These are phyloP conservation scores for Nannochloropsis salina DNA, from an alignment of 108 stramenopile genomes.

Conservation along the genomic window DNA sequence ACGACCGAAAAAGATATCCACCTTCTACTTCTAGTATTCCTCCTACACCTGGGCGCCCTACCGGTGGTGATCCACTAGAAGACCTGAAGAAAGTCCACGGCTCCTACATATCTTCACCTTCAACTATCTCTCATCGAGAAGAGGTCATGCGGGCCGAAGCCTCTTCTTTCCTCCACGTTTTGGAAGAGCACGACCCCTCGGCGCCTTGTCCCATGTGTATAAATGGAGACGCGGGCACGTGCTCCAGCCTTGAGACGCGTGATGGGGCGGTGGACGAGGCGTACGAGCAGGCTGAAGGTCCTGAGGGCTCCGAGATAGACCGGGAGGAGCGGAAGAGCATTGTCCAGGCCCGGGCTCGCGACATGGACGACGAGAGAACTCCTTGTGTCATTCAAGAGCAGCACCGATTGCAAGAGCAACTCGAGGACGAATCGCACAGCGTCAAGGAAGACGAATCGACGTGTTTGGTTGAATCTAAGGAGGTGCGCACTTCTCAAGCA, in stretches of 20 bases:
- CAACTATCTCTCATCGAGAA: neutral
- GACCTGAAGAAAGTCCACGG: neutral
- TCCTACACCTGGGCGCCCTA: neutral
- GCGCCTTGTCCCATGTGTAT: neutral
- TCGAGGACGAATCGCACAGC: neutral
- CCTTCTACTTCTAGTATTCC: neutral
- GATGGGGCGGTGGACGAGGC: neutral
- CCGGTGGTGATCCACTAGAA: neutral
- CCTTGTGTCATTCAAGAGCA: conserved; percentile 17
- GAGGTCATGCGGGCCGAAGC: neutral
- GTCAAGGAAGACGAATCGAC: neutral
- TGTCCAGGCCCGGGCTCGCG: neutral
- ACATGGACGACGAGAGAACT: neutral
- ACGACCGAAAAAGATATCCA: neutral
- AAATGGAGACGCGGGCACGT: neutral
- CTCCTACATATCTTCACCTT: neutral
- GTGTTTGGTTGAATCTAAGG: neutral
- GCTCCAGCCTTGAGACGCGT: neutral
- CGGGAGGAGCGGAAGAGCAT: conserved; percentile 6
- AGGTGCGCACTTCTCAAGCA: neutral
- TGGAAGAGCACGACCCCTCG: neutral
- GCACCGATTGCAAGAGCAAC: neutral
- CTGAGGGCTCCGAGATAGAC: neutral
- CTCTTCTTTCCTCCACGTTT: neutral
- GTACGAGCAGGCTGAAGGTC: neutral